A percentile compares a stretch with the other conserved stretches of the same genome.
These are phyloP conservation scores for Globisporangium parvum DNA, from an alignment of 352 stramenopile species.

Conservation along the genomic window DNA sequence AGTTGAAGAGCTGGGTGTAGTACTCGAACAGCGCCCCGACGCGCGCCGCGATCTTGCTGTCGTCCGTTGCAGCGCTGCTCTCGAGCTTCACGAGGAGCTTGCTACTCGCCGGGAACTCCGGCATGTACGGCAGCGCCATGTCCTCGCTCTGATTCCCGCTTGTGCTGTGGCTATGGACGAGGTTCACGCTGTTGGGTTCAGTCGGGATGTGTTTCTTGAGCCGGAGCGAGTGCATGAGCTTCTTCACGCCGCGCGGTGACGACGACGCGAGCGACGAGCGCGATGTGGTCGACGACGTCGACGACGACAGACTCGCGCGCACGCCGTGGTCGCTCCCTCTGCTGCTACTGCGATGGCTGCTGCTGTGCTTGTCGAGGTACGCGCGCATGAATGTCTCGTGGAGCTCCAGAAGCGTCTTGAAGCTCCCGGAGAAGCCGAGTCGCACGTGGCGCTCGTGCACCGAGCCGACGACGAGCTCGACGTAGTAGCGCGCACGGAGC, in stretches of 20 bases:
- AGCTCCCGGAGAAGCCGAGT: constrained; percentile 56
- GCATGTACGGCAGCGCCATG: constrained; percentile 22
- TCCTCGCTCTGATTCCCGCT: constrained; percentile 14
- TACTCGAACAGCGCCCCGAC: constrained; percentile 52
- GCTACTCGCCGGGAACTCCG: constrained; percentile 31
- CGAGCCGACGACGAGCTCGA: constrained; percentile 56
- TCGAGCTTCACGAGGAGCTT: constrained; percentile 50
- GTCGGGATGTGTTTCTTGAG: constrained; percentile 18
- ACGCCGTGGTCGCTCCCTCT: constrained; percentile 7
- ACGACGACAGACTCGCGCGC: constrained; percentile 40
- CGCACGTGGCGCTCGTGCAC: constrained; percentile 46
- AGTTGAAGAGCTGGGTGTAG: constrained; percentile 65
- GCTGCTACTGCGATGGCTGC: not conserved
- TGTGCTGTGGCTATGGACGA: not conserved
- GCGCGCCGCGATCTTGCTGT: constrained; percentile 40
- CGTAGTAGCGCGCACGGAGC: constrained; percentile 61
- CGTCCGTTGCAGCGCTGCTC: constrained; percentile 34
- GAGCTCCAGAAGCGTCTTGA: constrained; percentile 48
- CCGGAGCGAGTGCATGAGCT: constrained; percentile 21
- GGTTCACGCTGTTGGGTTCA: constrained; percentile 11
- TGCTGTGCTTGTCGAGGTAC: constrained; percentile 32
- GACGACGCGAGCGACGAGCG: constrained; percentile 34
- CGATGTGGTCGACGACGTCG: constrained; percentile 29
- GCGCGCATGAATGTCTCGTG: constrained; percentile 37
- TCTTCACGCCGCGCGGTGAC: constrained; percentile 17